Conservation (phyloP, 805 yeast species). For the Cyberlindnera meyerae region DNA sequence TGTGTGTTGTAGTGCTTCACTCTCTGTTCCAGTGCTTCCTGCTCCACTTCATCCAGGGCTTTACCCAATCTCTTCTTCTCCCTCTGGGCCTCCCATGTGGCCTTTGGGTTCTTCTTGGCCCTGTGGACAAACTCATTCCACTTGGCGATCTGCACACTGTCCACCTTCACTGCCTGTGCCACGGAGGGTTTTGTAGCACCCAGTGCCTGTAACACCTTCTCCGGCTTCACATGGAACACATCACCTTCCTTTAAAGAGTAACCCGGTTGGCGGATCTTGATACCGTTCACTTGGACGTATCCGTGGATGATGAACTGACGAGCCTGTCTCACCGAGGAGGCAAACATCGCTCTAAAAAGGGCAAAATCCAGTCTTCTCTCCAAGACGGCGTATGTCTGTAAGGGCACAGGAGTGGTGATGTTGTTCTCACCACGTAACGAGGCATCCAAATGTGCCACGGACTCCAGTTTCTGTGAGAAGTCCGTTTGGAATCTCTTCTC, state of each 20-base stretch:
- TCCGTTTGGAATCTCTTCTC: conserved; percentile 75
- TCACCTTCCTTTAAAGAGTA: conserved; percentile 81
- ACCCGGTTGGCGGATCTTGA: conserved; percentile 70
- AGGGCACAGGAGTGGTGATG: conserved; percentile 69
- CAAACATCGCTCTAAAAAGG: conserved; percentile 86
- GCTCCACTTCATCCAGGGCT: conserved; percentile 16
- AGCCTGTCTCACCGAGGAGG: conserved; percentile 90
- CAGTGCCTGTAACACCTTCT: conserved; percentile 75
- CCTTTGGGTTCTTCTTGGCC: conserved; percentile 44
- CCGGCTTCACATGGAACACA: conserved; percentile 79
- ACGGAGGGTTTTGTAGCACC: conserved; percentile 82
- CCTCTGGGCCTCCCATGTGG: conserved; percentile 31
- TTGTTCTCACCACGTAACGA: conserved; percentile 57
- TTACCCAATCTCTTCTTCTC: conserved; percentile 35
- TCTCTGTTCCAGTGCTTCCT: conserved; percentile 13
- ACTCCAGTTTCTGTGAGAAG: conserved; percentile 65
- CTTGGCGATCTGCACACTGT: conserved; percentile 61
- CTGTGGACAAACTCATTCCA: conserved; percentile 72
- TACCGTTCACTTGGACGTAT: conserved; percentile 81
- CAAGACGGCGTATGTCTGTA: conserved; percentile 84
- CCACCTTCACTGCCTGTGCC: conserved; percentile 61
- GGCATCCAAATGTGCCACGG: conserved; percentile 87
- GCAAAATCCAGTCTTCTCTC: conserved; percentile 91
- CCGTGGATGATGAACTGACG: conserved; percentile 81
- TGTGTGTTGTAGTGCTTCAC: conserved; percentile 15